Evolutionary conservation across 1,284 basidiomycete species (phyloP).

Genomic region (Apiotrichum gamsii): DNA sequence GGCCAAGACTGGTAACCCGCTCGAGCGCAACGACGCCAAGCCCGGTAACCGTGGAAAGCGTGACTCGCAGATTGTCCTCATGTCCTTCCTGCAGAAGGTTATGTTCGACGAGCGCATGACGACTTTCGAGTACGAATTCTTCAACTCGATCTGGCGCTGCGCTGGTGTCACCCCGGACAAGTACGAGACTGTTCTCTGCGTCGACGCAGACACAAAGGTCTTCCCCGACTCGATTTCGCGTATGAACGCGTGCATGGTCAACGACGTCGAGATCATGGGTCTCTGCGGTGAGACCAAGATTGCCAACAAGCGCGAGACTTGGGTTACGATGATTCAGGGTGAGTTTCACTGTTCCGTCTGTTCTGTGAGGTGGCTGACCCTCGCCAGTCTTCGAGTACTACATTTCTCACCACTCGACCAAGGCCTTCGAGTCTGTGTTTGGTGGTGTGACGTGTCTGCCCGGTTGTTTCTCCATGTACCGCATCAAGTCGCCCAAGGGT

Average conservation of each 20-base stretch:
- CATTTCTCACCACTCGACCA: constrained; percentile 97
- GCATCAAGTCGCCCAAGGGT: constrained; percentile 94
- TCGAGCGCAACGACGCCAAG: constrained; percentile 80
- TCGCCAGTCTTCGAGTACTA: constrained; percentile 91
- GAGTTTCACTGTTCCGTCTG: too few species aligned
- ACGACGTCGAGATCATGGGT: constrained; percentile 97
- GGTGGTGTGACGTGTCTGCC: constrained; percentile 99
- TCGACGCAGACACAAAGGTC: constrained; percentile 97
- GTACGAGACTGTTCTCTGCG: constrained; percentile 92
- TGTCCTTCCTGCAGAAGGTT: constrained; percentile 96
- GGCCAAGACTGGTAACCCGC: constrained; percentile 86
- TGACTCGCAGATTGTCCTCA: constrained; percentile 94
- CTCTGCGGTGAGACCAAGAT: constrained; percentile 99
- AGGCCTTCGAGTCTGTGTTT: constrained; percentile 99
- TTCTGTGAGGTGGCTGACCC: constrained; percentile 1
- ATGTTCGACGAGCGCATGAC: constrained; percentile 99
- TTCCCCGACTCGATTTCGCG: constrained; percentile 89
- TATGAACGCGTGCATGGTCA: constrained; percentile 90
- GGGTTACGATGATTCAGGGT: constrained; percentile 95
- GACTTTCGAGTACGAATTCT: constrained; percentile 98
- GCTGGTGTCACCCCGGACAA: constrained; percentile 95
- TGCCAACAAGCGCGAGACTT: constrained; percentile 94
- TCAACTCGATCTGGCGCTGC: constrained; percentile 91
- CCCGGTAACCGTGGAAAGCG: constrained; percentile 98
- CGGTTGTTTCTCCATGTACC: constrained; percentile 99